Percentiles rank a stretch among this genome's conserved stretches.
phyloP scores from a whole-genome alignment of 1,284 basidiomycete genomes.

The Microbotryum intermedium region DNA sequence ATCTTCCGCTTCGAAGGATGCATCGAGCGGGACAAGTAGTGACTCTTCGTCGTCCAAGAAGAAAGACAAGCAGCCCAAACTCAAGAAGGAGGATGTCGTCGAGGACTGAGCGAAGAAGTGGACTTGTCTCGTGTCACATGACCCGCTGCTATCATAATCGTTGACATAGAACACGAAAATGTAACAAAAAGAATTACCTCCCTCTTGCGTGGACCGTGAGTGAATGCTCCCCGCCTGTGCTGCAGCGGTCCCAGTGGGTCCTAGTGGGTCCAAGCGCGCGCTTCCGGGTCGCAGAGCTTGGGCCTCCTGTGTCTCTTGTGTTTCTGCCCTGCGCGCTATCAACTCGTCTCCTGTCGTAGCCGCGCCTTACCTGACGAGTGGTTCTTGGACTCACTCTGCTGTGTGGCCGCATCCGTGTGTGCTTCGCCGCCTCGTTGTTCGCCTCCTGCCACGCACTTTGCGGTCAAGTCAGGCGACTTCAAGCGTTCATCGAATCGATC shows the following conservation, averaged over 20 bases:
- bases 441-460: too few species aligned
- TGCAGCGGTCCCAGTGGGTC: too few species aligned
- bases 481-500: too few species aligned
- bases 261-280: too few species aligned
- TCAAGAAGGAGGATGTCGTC: constrained; percentile 77
- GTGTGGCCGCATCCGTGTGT: too few species aligned
- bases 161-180: neutral
- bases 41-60: constrained; percentile 38
- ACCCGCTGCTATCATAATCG: neutral
- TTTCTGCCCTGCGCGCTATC: too few species aligned
- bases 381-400: too few species aligned
- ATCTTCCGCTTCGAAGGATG: constrained; percentile 59
- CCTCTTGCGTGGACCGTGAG: neutral
- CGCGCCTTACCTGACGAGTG: too few species aligned
- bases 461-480: too few species aligned
- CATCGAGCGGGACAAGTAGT: constrained; percentile 55
- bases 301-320: too few species aligned
- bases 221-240: neutral
- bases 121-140: neutral
- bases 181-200: neutral
- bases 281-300: neutral
- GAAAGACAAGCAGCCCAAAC: constrained; percentile 65
- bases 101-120: constrained; percentile 46
- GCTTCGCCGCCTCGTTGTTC: too few species aligned
- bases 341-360: too few species aligned